Evolutionary conservation across 2,329 filamentous ascomycete species (phyloP).

Genomic region (Epichloe amarillans): DNA sequence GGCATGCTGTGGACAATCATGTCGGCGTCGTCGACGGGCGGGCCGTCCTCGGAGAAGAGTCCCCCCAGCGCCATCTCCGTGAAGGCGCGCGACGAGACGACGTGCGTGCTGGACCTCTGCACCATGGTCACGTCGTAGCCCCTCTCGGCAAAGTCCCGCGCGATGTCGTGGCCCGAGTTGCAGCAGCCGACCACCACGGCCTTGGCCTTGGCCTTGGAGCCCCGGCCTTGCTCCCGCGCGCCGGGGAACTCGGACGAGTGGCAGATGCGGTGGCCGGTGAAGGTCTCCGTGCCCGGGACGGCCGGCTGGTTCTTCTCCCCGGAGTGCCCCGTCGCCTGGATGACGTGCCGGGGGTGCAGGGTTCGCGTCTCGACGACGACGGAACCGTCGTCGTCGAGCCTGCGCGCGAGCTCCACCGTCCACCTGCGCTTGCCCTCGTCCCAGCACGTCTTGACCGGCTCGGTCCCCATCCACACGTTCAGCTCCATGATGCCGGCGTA

Average conservation of each 20-base stretch:
- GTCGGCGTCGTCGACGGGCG: slow-evolving; percentile 54
- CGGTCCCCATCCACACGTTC: slow-evolving; percentile 49
- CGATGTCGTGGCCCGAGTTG: slow-evolving; percentile 57
- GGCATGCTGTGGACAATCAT: slow-evolving; percentile 45
- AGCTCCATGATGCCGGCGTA: slow-evolving; percentile 54
- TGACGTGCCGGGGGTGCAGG: slow-evolving; percentile 47
- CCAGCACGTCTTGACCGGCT: slow-evolving; percentile 33
- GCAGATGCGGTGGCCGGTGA: slow-evolving; percentile 45
- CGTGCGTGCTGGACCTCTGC: slow-evolving; percentile 52
- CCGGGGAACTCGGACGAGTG: slow-evolving; percentile 50
- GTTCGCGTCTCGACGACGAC: slow-evolving; percentile 30
- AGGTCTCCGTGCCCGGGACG: slow-evolving; percentile 42
- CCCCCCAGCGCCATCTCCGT: slow-evolving; percentile 35
- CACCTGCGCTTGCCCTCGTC: slow-evolving; percentile 36
- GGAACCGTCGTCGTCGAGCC: slow-evolving; percentile 28
- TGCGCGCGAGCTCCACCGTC: slow-evolving; percentile 40
- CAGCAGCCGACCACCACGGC: slow-evolving; percentile 55
- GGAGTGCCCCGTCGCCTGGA: slow-evolving; percentile 56
- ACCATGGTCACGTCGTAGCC: slow-evolving; percentile 57
- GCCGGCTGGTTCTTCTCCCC: slow-evolving; percentile 49
- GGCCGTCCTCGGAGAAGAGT: slow-evolving; percentile 36
- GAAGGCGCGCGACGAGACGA: slow-evolving; percentile 43
- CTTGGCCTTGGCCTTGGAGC: slow-evolving; percentile 33
- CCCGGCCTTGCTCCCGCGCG: slow-evolving; percentile 19
- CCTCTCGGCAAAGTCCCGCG: slow-evolving; percentile 52